These are phyloP conservation scores for Aciculosporium take DNA, from an alignment of 2,329 filamentous ascomycete species.

Conservation along the genomic window DNA sequence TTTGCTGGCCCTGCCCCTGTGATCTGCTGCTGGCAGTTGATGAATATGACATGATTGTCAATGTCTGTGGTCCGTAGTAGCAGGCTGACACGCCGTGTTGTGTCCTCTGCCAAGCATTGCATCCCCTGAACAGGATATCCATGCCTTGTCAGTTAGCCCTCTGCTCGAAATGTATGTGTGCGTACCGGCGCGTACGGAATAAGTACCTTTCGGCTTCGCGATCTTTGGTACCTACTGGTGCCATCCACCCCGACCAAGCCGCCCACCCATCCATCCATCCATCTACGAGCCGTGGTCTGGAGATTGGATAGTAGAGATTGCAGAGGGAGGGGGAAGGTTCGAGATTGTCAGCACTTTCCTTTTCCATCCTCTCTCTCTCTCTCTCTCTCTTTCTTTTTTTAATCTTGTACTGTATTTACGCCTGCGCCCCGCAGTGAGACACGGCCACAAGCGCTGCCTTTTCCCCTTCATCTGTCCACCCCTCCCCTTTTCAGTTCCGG, in stretches of 20 bases:
- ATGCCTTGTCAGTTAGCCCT: too few species aligned
- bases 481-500: constrained; percentile 3
- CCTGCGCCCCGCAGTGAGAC: constrained; percentile 1
- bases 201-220: constrained; percentile 1
- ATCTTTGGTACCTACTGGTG: neutral
- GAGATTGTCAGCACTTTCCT: constrained; percentile 4
- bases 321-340: neutral
- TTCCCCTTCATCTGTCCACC: neutral
- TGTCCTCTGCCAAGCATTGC: neutral
- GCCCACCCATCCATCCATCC: neutral
- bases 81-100: neutral
- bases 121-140: too few species aligned
- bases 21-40: neutral
- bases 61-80: neutral
- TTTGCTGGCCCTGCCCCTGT: neutral
- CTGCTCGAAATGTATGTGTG: neutral
- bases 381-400: too few species aligned
- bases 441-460: neutral
- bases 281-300: neutral
- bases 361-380: too few species aligned
- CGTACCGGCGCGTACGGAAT: too few species aligned
- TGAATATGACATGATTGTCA: neutral
- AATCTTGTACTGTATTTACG: too few species aligned
- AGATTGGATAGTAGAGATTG: too few species aligned
- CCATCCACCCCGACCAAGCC: constrained; percentile 1